Percentiles rank a stretch among this genome's conserved stretches.
Conservation (phyloP, 225 moss, liverwort and hornwort genomes). For the Sphagnum tenellum region DNA sequence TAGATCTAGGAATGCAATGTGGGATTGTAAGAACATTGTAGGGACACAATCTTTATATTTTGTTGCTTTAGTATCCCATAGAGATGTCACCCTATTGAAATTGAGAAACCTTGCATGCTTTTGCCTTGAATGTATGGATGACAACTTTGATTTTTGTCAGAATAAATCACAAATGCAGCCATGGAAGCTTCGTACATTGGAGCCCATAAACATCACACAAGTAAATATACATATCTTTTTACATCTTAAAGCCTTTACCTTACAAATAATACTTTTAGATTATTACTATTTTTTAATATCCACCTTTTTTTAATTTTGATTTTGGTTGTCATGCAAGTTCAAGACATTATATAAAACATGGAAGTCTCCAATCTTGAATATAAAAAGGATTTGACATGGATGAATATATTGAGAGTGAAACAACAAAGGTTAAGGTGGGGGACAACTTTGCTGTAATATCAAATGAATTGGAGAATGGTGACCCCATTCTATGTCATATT, state of each 20-base stretch:
- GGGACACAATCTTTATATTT: neutral
- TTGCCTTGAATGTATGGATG: neutral
- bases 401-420: neutral
- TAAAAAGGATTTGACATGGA: neutral
- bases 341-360: too few relatives aligned
- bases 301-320: too few relatives aligned
- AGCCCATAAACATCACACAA: neutral
- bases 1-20: too few relatives aligned
- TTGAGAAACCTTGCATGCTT: neutral
- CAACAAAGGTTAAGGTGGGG: neutral
- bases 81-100: neutral
- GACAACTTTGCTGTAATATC: neutral
- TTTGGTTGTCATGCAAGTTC: too few relatives aligned
- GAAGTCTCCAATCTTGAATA: too few relatives aligned
- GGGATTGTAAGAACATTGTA: neutral
- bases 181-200: neutral
- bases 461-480: neutral
- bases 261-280: too few relatives aligned
- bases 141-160: neutral
- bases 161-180: neutral
- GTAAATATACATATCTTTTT: too few relatives aligned
- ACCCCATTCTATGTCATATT: neutral
- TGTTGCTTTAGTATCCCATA: neutral
- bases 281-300: too few relatives aligned
- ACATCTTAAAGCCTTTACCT: too few relatives aligned